A percentile compares a stretch with the other conserved stretches of the same genome.
phyloP scores from a whole-genome alignment of 2,329 filamentous ascomycete genomes.

The Xylariaceae sp. region DNA sequence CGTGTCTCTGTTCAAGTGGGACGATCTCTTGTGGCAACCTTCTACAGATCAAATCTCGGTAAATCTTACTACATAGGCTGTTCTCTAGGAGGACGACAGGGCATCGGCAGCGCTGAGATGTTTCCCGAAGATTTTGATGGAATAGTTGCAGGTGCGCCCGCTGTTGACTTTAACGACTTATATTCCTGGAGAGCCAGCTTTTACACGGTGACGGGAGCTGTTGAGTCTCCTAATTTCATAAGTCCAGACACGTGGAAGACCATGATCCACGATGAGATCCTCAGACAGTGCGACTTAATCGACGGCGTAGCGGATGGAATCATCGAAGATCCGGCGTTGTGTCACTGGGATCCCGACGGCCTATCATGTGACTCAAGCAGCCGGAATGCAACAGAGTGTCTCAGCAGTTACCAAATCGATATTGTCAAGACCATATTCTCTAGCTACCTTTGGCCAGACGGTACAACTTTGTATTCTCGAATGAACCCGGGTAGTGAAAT shows the following conservation, averaged over 20 bases:
- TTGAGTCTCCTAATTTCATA: slow-evolving; percentile 26
- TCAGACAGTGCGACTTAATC: slow-evolving; percentile 38
- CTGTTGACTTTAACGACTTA: slow-evolving; percentile 34
- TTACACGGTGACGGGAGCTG: slow-evolving; percentile 37
- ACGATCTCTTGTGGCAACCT: slow-evolving; percentile 43
- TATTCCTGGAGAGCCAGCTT: slow-evolving; percentile 39
- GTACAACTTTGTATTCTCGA: slow-evolving; percentile 44
- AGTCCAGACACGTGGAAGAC: slow-evolving; percentile 24
- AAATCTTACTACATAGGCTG: slow-evolving; percentile 56
- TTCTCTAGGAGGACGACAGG: slow-evolving; percentile 57
- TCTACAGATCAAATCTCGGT: slow-evolving; percentile 38
- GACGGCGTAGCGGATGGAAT: slow-evolving; percentile 39
- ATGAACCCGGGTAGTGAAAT: slow-evolving; percentile 45
- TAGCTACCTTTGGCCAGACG: slow-evolving; percentile 39
- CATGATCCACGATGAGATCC: slow-evolving; percentile 28
- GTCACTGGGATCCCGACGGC: slow-evolving; percentile 32
- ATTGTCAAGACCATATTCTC: slow-evolving; percentile 41
- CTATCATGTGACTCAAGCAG: slow-evolving; percentile 31
- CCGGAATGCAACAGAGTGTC: slow-evolving; percentile 32
- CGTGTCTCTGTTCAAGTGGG: slow-evolving; percentile 47
- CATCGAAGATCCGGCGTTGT: slow-evolving; percentile 36
- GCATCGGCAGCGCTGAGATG: slow-evolving; percentile 48
- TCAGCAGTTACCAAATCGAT: slow-evolving; percentile 39
- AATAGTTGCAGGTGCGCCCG: slow-evolving; percentile 47
- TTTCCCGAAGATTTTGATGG: slow-evolving; percentile 57